Evolutionary conservation across 2,329 filamentous ascomycete genomes (phyloP).

Genomic region (Aspergillus melleus): DNA sequence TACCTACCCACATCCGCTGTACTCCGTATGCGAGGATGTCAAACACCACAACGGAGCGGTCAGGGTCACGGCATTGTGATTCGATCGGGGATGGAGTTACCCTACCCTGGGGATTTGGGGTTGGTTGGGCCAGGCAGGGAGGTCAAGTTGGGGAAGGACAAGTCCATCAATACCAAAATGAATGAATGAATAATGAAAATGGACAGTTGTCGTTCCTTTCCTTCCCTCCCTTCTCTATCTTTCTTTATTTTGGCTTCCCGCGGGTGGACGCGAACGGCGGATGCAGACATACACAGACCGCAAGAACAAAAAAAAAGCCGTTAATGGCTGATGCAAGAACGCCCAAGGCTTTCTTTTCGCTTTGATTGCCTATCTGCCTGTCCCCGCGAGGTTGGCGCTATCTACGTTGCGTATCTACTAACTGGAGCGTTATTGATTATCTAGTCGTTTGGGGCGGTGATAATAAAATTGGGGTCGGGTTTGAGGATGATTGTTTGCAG

Average conservation of each 20-base stretch:
- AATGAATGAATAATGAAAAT: neutral
- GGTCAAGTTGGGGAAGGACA: neutral
- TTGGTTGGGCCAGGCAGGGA: neutral
- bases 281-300: slow-evolving; percentile 2
- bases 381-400: too few relatives aligned
- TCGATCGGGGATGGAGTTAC: neutral
- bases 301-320: slow-evolving; percentile 1
- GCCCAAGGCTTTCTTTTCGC: neutral
- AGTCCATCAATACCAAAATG: neutral
- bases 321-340: slow-evolving; percentile 4
- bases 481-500: neutral
- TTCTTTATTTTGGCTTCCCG: neutral
- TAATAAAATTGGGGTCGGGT: neutral
- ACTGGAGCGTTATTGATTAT: neutral
- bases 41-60: slow-evolving; percentile 14
- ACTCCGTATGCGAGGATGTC: slow-evolving; percentile 12
- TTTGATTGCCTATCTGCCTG: neutral
- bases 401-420: neutral
- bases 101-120: neutral
- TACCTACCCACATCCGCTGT: slow-evolving; percentile 13
- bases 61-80: neutral
- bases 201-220: neutral
- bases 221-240: neutral
- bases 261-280: too few relatives aligned
- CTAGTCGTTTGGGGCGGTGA: neutral